phyloP scores from a whole-genome alignment of 257 asterid genomes.

The Salvia hispanica region DNA sequence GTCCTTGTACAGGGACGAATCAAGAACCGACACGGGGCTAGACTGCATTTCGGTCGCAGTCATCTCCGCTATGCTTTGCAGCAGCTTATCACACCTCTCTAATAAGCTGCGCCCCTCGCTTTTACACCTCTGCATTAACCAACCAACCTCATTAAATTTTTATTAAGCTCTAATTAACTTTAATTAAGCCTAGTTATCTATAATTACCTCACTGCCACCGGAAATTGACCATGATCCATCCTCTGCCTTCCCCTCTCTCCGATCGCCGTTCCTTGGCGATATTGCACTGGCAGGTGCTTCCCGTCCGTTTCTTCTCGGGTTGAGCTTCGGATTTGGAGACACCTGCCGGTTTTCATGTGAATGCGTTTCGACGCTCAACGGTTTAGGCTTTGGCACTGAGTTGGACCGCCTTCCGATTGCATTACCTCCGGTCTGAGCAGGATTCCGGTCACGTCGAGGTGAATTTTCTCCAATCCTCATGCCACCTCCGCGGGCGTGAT shows the following conservation, averaged over 20 bases:
- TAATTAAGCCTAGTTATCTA: neutral
- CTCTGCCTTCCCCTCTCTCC: slow-evolving; percentile 58
- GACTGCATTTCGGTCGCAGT: slow-evolving; percentile 71
- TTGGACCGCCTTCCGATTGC: slow-evolving; percentile 51
- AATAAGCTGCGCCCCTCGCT: slow-evolving; percentile 59
- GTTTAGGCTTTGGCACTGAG: slow-evolving; percentile 57
- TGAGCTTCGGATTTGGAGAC: slow-evolving; percentile 71
- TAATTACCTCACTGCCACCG: slow-evolving; percentile 79
- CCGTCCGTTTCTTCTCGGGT: slow-evolving; percentile 47
- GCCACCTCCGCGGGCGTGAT: slow-evolving; percentile 40
- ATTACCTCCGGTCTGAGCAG: slow-evolving; percentile 37
- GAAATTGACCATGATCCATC: slow-evolving; percentile 82
- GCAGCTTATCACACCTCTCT: slow-evolving; percentile 93
- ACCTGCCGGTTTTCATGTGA: slow-evolving; percentile 50
- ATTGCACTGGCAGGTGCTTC: no score
- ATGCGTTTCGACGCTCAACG: slow-evolving; percentile 58
- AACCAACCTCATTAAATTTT: neutral
- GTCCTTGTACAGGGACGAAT: slow-evolving; percentile 84
- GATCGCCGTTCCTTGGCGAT: slow-evolving; percentile 44
- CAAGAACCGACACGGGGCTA: slow-evolving; percentile 95
- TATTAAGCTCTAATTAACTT: slow-evolving; percentile 13
- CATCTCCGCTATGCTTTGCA: slow-evolving; percentile 87
- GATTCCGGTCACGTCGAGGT: slow-evolving; percentile 60
- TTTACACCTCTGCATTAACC: slow-evolving; percentile 56
- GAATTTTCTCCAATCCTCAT: slow-evolving; percentile 44